Evolutionary conservation across 257 asterid genomes (phyloP).

Genomic region (Plantago major): DNA sequence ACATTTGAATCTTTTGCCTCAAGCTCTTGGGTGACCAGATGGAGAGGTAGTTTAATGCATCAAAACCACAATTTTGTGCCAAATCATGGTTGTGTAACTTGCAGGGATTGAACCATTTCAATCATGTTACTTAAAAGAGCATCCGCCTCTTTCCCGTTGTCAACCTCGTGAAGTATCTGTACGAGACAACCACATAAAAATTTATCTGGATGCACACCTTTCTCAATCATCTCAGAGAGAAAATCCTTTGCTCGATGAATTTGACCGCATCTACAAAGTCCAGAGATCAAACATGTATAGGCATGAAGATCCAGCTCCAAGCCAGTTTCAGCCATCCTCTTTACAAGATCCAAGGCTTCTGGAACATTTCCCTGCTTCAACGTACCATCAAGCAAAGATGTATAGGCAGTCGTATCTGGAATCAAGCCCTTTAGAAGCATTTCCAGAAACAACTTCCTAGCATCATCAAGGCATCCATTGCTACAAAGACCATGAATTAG

Average conservation of each 20-base stretch:
- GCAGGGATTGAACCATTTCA: constrained; percentile 39
- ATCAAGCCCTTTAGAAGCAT: constrained; percentile 57
- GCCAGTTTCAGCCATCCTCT: constrained; percentile 53
- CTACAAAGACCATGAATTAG: constrained; percentile 71
- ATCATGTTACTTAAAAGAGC: constrained; percentile 61
- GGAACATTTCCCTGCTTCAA: constrained; percentile 59
- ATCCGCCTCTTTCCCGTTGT: constrained; percentile 56
- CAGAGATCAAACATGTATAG: constrained; percentile 70
- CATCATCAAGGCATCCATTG: constrained; percentile 47
- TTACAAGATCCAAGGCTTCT: constrained; percentile 64
- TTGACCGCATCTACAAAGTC: constrained; percentile 60
- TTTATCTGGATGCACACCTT: constrained; percentile 68
- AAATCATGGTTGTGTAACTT: constrained; percentile 25
- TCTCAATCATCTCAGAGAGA: constrained; percentile 69
- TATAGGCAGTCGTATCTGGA: constrained; percentile 67
- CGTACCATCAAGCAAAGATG: constrained; percentile 64
- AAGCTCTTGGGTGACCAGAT: constrained; percentile 17
- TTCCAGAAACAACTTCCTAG: constrained; percentile 54
- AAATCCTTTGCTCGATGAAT: constrained; percentile 55
- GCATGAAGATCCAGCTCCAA: constrained; percentile 73
- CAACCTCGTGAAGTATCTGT: constrained; percentile 58
- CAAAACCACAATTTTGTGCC: constrained; percentile 13
- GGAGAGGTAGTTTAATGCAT: constrained; percentile 12
- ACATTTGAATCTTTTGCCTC: constrained; percentile 11
- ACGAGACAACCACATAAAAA: constrained; percentile 67